Evolutionary conservation across 768 basidiomycete species (phyloP).

Genomic region (Tricholoma terreum): DNA sequence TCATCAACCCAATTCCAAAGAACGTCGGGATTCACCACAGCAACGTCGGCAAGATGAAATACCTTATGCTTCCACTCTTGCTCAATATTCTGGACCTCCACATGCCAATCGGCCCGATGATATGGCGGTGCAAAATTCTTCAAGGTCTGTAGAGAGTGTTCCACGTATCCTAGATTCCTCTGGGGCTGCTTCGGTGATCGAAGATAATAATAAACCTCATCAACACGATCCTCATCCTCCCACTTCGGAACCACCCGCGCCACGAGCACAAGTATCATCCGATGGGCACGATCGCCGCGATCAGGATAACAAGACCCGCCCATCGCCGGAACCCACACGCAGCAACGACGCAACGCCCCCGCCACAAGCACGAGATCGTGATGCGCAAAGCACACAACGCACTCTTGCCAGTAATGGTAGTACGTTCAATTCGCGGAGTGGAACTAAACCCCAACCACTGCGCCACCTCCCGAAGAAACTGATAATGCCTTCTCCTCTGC

Average conservation of each 20-base stretch:
- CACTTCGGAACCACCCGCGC: neutral
- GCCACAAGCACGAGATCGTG: conserved; percentile 1
- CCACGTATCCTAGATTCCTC: no score
- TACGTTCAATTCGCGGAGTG: conserved; percentile 14
- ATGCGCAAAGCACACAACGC: conserved; percentile 6
- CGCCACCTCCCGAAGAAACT: conserved; percentile 58
- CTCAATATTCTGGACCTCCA: no score
- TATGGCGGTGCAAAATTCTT: no score
- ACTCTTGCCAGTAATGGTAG: conserved; percentile 14
- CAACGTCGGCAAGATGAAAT: no score
- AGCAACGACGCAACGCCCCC: neutral
- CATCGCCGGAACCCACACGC: neutral
- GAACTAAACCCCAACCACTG: conserved; percentile 19
- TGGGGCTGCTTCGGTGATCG: no score
- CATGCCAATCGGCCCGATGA: no score
- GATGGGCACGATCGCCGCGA: neutral
- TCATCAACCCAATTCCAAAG: no score
- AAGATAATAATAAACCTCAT: neutral
- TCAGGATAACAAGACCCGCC: neutral
- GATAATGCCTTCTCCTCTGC: conserved; percentile 72
- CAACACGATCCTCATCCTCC: neutral
- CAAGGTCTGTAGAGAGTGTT: no score
- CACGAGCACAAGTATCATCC: neutral
- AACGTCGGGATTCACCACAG: no score
- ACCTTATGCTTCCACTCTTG: no score